These are phyloP conservation scores for Endocladia muricata DNA, from an alignment of 31 red algal species.

Conservation along the genomic window DNA sequence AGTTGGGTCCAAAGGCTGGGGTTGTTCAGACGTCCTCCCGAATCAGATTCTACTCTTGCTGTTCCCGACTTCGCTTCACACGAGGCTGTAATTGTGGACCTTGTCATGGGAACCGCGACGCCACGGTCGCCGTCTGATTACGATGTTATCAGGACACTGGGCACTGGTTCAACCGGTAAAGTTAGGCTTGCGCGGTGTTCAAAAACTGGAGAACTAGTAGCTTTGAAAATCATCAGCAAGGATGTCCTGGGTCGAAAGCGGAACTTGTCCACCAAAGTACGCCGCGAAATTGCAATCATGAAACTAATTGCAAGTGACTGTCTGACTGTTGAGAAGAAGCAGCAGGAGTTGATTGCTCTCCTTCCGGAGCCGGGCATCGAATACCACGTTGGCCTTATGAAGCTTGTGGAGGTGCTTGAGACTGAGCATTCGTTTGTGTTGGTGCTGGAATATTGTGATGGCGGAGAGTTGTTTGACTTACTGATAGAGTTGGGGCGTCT, in stretches of 20 bases:
- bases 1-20: too few species aligned
- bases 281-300: slow-evolving; percentile 91
- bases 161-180: slow-evolving; percentile 73
- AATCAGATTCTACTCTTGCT: too few species aligned
- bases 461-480: slow-evolving; percentile 62
- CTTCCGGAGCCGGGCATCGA: neutral
- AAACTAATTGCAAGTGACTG: slow-evolving; percentile 52
- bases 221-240: slow-evolving; percentile 90
- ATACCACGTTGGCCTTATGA: slow-evolving; percentile 62
- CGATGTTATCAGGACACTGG: slow-evolving; percentile 45
- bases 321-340: neutral
- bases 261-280: slow-evolving; percentile 72
- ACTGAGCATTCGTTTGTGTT: slow-evolving; percentile 64
- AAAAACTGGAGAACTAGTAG: slow-evolving; percentile 56
- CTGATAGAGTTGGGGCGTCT: slow-evolving; percentile 36
- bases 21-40: too few species aligned
- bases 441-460: slow-evolving; percentile 87
- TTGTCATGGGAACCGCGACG: slow-evolving; percentile 1
- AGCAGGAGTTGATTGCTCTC: neutral
- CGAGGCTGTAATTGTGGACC: neutral
- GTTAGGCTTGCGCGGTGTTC: slow-evolving; percentile 84
- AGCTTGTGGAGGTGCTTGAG: slow-evolving; percentile 84
- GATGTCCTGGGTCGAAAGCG: slow-evolving; percentile 61
- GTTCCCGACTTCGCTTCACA: too few species aligned
- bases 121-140: slow-evolving; percentile 18